phyloP scores from a whole-genome alignment of 306 rosid species.

The Glycyrrhiza uralensis region DNA sequence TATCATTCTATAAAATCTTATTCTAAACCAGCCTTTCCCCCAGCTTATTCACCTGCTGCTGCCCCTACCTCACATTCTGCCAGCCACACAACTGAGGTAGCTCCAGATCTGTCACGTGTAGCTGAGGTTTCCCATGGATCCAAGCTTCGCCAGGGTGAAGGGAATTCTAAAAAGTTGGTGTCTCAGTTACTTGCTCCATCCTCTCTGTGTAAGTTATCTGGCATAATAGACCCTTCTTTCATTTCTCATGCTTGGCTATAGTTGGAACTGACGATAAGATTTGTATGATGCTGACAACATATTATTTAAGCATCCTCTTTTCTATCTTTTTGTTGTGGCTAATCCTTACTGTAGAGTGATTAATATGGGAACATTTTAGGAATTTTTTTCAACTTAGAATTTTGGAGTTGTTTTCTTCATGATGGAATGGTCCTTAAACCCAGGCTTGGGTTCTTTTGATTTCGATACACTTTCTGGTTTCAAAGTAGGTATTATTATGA shows the following conservation, averaged over 20 bases:
- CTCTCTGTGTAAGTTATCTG: conserved; percentile 54
- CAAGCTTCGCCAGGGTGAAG: conserved; percentile 38
- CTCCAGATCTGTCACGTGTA: conserved; percentile 44
- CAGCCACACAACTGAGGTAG: conserved; percentile 31
- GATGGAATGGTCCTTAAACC: not conserved
- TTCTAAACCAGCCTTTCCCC: conserved; percentile 37
- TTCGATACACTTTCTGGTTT: not conserved
- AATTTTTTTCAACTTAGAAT: not conserved
- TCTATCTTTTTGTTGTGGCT: not conserved
- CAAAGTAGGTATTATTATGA: not conserved
- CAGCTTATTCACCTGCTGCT: conserved; percentile 38
- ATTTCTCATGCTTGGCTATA: conserved; percentile 6
- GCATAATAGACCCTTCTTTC: not conserved
- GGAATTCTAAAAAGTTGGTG: conserved; percentile 31
- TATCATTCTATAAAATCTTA: conserved; percentile 41
- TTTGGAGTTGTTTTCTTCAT: not conserved
- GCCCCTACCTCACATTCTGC: conserved; percentile 39
- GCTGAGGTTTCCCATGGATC: conserved; percentile 31
- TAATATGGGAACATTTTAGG: not conserved
- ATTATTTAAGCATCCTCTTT: conserved; percentile 1
- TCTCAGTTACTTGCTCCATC: conserved; percentile 41
- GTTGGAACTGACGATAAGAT: conserved; percentile 12
- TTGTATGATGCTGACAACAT: not conserved
- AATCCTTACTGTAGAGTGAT: not conserved
- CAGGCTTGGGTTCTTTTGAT: not conserved